A percentile compares a stretch with the other conserved stretches of the same genome.
These are phyloP conservation scores for Eremothecium coryli DNA, from an alignment of 1,139 yeast species.

Conservation along the genomic window DNA sequence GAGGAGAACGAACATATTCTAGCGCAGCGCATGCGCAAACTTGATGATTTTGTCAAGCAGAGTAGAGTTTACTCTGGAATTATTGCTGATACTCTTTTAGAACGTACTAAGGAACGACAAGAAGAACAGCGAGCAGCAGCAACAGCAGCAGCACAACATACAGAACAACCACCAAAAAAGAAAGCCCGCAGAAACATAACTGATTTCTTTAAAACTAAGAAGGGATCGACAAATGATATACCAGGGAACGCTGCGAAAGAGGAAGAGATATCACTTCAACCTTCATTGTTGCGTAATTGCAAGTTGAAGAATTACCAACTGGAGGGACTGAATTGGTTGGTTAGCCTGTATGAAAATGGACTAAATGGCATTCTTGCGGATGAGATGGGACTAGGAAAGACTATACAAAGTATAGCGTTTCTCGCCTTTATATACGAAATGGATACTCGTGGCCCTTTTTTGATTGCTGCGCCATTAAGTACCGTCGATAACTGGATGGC, in stretches of 20 bases:
- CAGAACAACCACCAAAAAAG: constrained; percentile 20
- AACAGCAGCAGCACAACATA: constrained; percentile 6
- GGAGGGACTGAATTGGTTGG: constrained; percentile 86
- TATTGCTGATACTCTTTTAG: constrained; percentile 65
- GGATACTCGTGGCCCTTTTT: constrained; percentile 73
- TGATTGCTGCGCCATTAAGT: constrained; percentile 80
- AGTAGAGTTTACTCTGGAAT: constrained; percentile 79
- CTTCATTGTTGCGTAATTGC: constrained; percentile 58
- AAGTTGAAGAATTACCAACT: constrained; percentile 72
- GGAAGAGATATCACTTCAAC: constrained; percentile 40
- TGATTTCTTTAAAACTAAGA: constrained; percentile 22
- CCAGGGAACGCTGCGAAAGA: constrained; percentile 12
- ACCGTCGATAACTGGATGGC: constrained; percentile 77
- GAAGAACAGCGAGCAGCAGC: constrained; percentile 14
- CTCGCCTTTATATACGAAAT: constrained; percentile 69
- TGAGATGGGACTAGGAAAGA: constrained; percentile 95
- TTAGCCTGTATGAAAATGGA: constrained; percentile 84
- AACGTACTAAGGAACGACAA: constrained; percentile 32
- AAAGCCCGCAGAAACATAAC: constrained; percentile 17
- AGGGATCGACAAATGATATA: constrained; percentile 2
- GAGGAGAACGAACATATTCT: constrained; percentile 21
- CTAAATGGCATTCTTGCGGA: constrained; percentile 92
- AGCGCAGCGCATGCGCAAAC: constrained; percentile 44
- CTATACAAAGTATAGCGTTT: constrained; percentile 76
- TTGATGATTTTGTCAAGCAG: constrained; percentile 66